A percentile compares a stretch with the other conserved stretches of the same genome.
Conservation (phyloP, 2,329 filamentous ascomycete species). For the Trichophaea hybrida region DNA sequence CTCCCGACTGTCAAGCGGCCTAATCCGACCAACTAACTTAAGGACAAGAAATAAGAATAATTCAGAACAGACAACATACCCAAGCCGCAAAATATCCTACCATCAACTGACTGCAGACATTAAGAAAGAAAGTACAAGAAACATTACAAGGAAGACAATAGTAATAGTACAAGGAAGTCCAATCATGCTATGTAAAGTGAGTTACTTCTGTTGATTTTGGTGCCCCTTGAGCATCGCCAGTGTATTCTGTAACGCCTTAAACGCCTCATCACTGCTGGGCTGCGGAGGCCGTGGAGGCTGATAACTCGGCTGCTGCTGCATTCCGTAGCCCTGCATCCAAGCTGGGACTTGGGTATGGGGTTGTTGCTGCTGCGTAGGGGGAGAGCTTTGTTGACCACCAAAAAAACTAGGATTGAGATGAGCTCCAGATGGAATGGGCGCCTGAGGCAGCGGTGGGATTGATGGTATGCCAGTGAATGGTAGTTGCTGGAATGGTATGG, state of each 20-base stretch:
- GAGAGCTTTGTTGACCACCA: slow-evolving; percentile 28
- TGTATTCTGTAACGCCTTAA: slow-evolving; percentile 18
- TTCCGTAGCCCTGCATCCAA: neutral
- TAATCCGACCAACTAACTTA: too few species aligned
- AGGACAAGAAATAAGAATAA: too few species aligned
- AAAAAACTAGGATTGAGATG: slow-evolving; percentile 48
- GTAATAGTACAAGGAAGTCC: too few species aligned
- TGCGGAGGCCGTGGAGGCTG: neutral
- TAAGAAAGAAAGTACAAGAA: too few species aligned
- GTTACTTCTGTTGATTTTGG: slow-evolving; percentile 2
- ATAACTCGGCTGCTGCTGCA: neutral
- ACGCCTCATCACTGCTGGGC: slow-evolving; percentile 8
- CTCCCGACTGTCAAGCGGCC: too few species aligned
- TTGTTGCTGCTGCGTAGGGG: slow-evolving; percentile 29
- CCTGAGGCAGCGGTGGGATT: slow-evolving; percentile 30
- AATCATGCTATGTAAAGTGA: neutral
- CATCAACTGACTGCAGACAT: too few species aligned
- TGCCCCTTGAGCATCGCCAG: slow-evolving; percentile 12
- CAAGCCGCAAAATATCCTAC: too few species aligned
- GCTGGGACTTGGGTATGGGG: slow-evolving; percentile 3
- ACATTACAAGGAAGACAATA: too few species aligned
- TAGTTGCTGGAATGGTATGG: slow-evolving; percentile 32
- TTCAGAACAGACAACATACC: too few species aligned
- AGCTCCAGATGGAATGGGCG: slow-evolving; percentile 31
- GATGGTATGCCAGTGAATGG: slow-evolving; percentile 34